Evolutionary conservation across 2,329 filamentous ascomycete genomes (phyloP).

Genomic region (Fusarium staphyleae): DNA sequence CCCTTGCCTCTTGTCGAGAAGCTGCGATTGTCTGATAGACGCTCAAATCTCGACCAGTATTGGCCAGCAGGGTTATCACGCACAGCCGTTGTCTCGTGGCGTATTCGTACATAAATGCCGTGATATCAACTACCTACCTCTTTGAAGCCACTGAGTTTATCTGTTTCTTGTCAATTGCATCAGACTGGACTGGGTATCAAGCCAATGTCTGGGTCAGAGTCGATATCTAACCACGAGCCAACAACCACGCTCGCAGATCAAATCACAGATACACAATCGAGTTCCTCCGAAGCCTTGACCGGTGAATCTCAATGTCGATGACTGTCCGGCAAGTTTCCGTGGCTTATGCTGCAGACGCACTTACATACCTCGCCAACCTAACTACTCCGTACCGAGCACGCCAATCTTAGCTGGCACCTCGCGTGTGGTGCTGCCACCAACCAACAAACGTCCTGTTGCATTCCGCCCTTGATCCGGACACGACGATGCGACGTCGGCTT

Average conservation of each 20-base stretch:
- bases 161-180: no score
- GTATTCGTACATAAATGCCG: constrained; percentile 13
- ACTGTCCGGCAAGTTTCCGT: constrained; percentile 6
- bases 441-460: constrained; percentile 17
- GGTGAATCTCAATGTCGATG: neutral
- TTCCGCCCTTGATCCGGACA: constrained; percentile 11
- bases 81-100: constrained; percentile 32
- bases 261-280: neutral
- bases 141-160: constrained; percentile 1
- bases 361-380: constrained; percentile 20
- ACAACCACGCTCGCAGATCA: neutral
- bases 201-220: constrained; percentile 1
- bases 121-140: neutral
- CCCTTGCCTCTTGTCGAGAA: constrained; percentile 23
- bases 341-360: constrained; percentile 1
- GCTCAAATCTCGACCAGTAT: constrained; percentile 22
- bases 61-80: constrained; percentile 15
- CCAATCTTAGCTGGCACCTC: neutral
- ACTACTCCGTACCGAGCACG: constrained; percentile 3
- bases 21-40: constrained; percentile 22
- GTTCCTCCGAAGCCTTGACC: neutral
- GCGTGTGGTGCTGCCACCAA: constrained; percentile 27
- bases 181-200: constrained; percentile 10
- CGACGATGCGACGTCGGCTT: constrained; percentile 35
- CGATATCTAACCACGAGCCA: neutral